A percentile compares a stretch with the other conserved stretches of the same genome.
These are phyloP conservation scores for Pseudoturritis turrita DNA, from an alignment of 345 rosid genomes.

Conservation along the genomic window DNA sequence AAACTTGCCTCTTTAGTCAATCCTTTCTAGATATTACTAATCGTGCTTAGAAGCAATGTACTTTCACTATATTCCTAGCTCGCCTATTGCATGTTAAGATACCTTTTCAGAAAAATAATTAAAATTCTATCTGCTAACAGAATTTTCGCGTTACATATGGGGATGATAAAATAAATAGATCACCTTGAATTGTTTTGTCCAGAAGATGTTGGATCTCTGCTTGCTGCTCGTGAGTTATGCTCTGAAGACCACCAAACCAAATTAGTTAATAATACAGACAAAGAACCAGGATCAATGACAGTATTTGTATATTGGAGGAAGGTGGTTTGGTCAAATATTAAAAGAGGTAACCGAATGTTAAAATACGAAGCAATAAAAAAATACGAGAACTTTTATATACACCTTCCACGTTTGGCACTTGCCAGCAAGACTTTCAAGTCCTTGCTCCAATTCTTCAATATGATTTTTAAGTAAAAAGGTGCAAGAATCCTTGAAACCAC, in stretches of 20 bases:
- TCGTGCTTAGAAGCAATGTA: not conserved
- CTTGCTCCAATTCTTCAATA: conserved; percentile 69
- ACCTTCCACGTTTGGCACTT: conserved; percentile 74
- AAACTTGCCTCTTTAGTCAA: conserved; percentile 4
- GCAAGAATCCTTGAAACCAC: conserved; percentile 84
- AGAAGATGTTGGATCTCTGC: conserved; percentile 70
- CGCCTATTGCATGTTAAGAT: not conserved
- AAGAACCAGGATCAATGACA: not conserved
- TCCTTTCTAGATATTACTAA: conserved; percentile 5
- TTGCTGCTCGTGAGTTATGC: conserved; percentile 46
- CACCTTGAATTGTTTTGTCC: conserved; percentile 87
- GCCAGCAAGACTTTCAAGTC: conserved; percentile 50
- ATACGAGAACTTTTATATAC: not conserved
- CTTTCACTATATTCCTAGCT: not conserved
- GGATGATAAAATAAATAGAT: conserved; percentile 4
- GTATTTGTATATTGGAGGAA: not conserved
- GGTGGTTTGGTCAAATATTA: conserved; percentile 9
- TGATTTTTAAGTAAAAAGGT: conserved; percentile 50
- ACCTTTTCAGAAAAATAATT: not conserved
- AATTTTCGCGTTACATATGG: not conserved
- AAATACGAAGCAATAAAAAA: conserved; percentile 9
- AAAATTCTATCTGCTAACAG: not conserved
- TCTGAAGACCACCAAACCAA: conserved; percentile 44
- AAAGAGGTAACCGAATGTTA: not conserved
- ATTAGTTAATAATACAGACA: conserved; percentile 23